Percentiles rank a stretch among this genome's conserved stretches.
Conservation (phyloP, 257 asterid species). For the Datura wrightii region DNA sequence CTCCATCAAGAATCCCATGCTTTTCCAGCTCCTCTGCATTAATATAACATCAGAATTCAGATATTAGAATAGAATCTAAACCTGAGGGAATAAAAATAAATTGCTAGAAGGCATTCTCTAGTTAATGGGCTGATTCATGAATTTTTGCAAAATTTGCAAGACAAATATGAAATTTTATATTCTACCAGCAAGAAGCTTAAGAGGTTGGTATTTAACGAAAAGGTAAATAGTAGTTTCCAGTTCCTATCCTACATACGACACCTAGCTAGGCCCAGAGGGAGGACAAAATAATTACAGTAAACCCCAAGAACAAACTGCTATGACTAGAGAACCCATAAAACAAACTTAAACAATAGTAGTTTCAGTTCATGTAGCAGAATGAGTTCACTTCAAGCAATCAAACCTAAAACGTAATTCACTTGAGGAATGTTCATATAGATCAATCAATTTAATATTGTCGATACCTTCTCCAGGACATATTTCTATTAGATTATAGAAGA, state of each 20-base stretch:
- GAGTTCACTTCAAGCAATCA: slow-evolving; percentile 16
- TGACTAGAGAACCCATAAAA: not conserved
- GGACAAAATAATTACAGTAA: slow-evolving; percentile 11
- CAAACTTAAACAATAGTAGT: not conserved
- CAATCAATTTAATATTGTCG: not conserved
- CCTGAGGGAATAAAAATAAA: slow-evolving; percentile 2
- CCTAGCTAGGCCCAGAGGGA: not conserved
- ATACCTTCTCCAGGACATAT: slow-evolving; percentile 4
- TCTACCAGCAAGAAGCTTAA: slow-evolving; percentile 17
- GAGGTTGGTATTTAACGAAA: not conserved
- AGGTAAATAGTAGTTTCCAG: slow-evolving; percentile 12
- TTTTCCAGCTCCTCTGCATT: slow-evolving; percentile 82
- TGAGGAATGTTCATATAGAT: not conserved
- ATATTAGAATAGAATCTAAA: slow-evolving; percentile 31
- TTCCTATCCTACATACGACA: slow-evolving; percentile 5
- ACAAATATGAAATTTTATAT: not conserved
- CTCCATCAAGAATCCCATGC: slow-evolving; percentile 74
- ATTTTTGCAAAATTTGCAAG: slow-evolving; percentile 4
- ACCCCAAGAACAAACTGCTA: not conserved
- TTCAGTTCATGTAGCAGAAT: slow-evolving; percentile 12
- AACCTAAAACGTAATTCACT: not conserved
- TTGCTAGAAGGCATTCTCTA: slow-evolving; percentile 22
- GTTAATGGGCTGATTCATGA: not conserved
- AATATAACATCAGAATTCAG: slow-evolving; percentile 40
- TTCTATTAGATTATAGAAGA: slow-evolving; percentile 25